Evolutionary conservation across 306 rosid species (phyloP), one percentile per base, ranked within the genome.

Genomic region (Citrullus colocynthis): DNA sequence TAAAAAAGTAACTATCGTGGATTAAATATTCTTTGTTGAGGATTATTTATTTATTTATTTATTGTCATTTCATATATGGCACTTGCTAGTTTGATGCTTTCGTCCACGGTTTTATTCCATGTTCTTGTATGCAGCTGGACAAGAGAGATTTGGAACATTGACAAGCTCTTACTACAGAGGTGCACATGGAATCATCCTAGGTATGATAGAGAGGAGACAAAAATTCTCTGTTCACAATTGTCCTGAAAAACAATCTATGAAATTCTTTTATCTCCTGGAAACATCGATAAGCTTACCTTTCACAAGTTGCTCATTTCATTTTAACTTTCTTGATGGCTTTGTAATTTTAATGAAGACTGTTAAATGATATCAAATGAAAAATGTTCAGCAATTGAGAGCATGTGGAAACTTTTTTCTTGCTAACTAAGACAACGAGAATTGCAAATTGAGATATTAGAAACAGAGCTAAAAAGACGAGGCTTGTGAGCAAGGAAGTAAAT

Each of bases 111-210:
- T 11, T 32, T 5, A 54, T 34, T 17, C 37, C 28, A 18, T 81
- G 77, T 79, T 69, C n/a, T 64, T 41, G 44, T 76, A 69, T 80
- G 83, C 92, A 95, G 99, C 99, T 69, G 99, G 97, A 78, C 99
- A 95, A 78, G 99, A 95, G 90, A 90, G 97, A 88, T 95, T 95
- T 42, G 97, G 99, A 84, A 92, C 93, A 6, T 88, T 95, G 20
- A 92, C 88, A 79, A 87, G 96, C 76, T 95, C 99, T 30, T 95
- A 90, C 81, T 95, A 95, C 85, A 87, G 99, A 90, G 97, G 97
- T 17, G 93, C 99, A 59, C 97, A 95, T 61, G 99, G 99, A 87
- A 89, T 92, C 81, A 78, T 95, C 80, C 97, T 95, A 21, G 99
- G 99, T 92, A 92, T 78, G 87, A 76, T 16, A 1, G 10, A 21